Evolutionary conservation across 352 stramenopile species (phyloP).

Genomic region (Phytophthora constricta): DNA sequence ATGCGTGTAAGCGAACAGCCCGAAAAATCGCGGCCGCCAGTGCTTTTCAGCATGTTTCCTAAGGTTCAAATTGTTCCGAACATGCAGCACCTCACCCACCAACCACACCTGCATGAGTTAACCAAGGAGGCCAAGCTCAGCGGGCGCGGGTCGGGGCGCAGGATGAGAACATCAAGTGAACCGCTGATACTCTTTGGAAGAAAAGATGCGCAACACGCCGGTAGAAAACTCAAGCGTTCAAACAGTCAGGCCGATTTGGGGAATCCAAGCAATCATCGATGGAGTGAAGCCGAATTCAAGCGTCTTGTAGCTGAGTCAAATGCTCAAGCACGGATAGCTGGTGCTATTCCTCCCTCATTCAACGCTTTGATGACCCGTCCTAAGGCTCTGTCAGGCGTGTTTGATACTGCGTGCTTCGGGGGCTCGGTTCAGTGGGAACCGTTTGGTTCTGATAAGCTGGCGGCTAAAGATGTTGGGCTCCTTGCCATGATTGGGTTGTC

Average conservation of each 20-base stretch:
- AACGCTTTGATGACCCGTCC: conserved; percentile 43
- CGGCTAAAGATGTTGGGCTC: conserved; percentile 57
- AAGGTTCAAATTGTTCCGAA: conserved; percentile 87
- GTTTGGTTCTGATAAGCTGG: conserved; percentile 50
- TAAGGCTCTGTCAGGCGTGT: conserved; percentile 67
- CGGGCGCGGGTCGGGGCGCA: conserved; percentile 33
- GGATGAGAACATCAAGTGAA: conserved; percentile 62
- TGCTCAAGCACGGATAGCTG: conserved; percentile 51
- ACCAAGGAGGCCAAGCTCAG: conserved; percentile 51
- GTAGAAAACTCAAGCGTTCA: conserved; percentile 66
- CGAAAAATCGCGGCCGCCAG: conserved; percentile 58
- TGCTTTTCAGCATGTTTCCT: conserved; percentile 85
- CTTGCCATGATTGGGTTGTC: conserved; percentile 67
- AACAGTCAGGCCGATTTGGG: conserved; percentile 72
- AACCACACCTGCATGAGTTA: conserved; percentile 64
- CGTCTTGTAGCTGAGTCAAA: conserved; percentile 72
- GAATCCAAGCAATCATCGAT: conserved; percentile 76
- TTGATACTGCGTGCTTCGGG: conserved; percentile 69
- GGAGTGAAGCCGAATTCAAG: conserved; percentile 79
- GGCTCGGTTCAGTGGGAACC: conserved; percentile 48
- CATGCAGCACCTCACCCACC: conserved; percentile 77
- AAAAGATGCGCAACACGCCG: conserved; percentile 43
- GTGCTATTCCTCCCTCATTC: conserved; percentile 41
- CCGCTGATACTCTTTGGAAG: conserved; percentile 50
- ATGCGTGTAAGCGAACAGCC: conserved; percentile 56